Base-by-base conservation (phyloP, 352 stramenopile species). In the Pilasporangium apinafurcum region DNA sequence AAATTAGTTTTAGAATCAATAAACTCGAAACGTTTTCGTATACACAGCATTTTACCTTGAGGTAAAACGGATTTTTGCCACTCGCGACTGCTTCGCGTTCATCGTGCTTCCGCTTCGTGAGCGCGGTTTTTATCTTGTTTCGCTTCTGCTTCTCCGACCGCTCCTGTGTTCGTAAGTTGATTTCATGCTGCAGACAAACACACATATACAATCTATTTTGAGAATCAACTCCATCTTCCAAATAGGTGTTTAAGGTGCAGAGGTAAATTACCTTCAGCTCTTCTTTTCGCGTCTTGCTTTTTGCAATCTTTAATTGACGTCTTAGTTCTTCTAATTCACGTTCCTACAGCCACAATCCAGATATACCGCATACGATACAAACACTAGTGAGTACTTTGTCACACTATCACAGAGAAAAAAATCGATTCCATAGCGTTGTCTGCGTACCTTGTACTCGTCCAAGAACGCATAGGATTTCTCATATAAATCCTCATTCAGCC, bases 21-120 rank as follows among this genome's bases (percentile, higher is more conserved):
- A 31, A 4, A 39, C 29, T 29, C 24, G 2, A 6, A 36, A 25
- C 32, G 31, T 4, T 26, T 37, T 8, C 22, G n/a, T 20, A 3
- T 20, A 24, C 4, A n/a, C 0, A 17, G 14, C 21, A 25, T 7
- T 22, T 3, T 7, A 82, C 71, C 68, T 92, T 96, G 48, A 96
- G 72, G 54, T 95, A 97, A 55, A 92, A 97, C 10, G 86, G 71
- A 37, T 76, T 87, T 59, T 97, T 97, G 48, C 88, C 88, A 17
- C 56, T 81, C 7, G 78, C 84, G n/a, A 97, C 88, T 8, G 85
- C 85, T 20, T 92, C 80, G 26, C 83, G 67, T 56, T 97, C 88
- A 32, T 91, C 79, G 28, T 72, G 73, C 53, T 95, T 96, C 18
- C 78, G 61, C 60, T 96, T 91, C 13, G 63, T 74, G 35, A 88